Evolutionary conservation across 2,329 filamentous ascomycete genomes (phyloP).

Genomic region (Intubia oerlemansii): DNA sequence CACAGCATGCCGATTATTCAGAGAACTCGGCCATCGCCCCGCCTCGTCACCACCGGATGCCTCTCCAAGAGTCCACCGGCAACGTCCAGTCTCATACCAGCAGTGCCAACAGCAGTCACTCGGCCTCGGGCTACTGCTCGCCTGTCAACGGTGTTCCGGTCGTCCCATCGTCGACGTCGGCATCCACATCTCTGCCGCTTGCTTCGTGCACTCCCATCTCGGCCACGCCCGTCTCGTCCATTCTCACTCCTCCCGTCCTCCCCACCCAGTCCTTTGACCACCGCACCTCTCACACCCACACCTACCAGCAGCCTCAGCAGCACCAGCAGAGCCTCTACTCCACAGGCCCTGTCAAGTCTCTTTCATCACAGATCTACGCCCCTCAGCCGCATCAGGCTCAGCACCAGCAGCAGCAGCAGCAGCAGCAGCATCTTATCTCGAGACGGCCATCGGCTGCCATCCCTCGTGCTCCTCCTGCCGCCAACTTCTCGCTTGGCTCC

Average conservation of each 20-base stretch:
- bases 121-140: slow-evolving; percentile 21
- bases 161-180: slow-evolving; percentile 3
- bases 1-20: slow-evolving; percentile 25
- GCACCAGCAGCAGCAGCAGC: slow-evolving; percentile 3
- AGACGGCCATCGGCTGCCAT: no score
- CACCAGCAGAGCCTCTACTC: slow-evolving; percentile 5
- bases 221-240: slow-evolving; percentile 12
- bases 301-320: slow-evolving; percentile 5
- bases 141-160: slow-evolving; percentile 10
- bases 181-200: slow-evolving; percentile 4
- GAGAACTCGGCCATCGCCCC: no score
- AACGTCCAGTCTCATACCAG: slow-evolving; percentile 21
- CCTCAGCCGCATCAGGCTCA: slow-evolving; percentile 9
- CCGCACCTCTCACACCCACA: no score
- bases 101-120: slow-evolving; percentile 9
- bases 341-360: slow-evolving; percentile 3
- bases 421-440: slow-evolving; percentile 4
- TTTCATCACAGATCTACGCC: slow-evolving; percentile 11
- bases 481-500: no score
- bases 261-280: slow-evolving; percentile 26
- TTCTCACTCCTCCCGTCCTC: slow-evolving; percentile 22
- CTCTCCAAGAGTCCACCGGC: slow-evolving; percentile 29
- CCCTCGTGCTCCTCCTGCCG: no score
- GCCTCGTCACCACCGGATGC: slow-evolving; percentile 23
- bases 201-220: slow-evolving; percentile 13